Evolutionary conservation across 495 filamentous ascomycete genomes (phyloP).

Genomic region (Parachaetomium inaequale): DNA sequence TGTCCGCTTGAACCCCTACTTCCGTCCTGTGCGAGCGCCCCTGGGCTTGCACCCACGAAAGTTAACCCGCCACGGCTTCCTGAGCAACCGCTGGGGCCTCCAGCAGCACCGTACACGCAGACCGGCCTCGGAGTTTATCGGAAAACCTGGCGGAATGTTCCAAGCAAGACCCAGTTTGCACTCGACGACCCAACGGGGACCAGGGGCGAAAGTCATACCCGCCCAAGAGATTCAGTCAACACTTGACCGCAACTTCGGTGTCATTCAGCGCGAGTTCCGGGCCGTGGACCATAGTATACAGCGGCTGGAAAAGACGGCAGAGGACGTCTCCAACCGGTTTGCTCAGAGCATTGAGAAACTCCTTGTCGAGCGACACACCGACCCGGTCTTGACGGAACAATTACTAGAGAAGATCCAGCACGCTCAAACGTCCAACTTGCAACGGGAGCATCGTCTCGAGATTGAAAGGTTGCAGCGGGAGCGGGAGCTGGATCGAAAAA

Average conservation of each 20-base stretch:
- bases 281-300: neutral
- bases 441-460: neutral
- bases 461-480: neutral
- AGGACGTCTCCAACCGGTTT: neutral
- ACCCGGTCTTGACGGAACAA: neutral
- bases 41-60: neutral
- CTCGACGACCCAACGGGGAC: neutral
- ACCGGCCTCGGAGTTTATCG: neutral
- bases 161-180: neutral
- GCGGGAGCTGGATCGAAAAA: neutral
- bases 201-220: neutral
- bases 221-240: neutral
- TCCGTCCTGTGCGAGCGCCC: neutral
- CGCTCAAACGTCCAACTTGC: neutral
- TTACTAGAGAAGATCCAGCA: neutral
- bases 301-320: neutral
- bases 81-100: constrained; percentile 13
- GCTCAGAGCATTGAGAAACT: neutral
- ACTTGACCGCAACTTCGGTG: neutral
- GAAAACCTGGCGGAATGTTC: neutral
- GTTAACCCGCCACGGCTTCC: neutral
- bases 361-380: neutral
- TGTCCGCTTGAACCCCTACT: constrained; percentile 1
- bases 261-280: neutral
- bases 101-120: neutral